Conservation (phyloP, 1,284 basidiomycete species). For the Boletus sp. region DNA sequence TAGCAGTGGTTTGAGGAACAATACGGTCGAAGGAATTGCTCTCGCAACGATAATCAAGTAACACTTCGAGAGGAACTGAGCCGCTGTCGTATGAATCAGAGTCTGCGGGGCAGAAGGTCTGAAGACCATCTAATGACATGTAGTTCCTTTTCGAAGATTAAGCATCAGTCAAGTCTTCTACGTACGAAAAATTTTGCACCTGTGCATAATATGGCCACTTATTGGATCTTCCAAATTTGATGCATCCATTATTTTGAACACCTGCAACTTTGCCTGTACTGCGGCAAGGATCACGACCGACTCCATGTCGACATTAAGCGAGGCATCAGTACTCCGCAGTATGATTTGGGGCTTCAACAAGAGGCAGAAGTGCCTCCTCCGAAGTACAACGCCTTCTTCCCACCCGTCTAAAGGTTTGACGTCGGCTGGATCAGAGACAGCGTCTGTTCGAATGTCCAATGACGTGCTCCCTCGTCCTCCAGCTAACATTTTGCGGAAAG, state of each 20-base stretch:
- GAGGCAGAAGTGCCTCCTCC: conserved; percentile 76
- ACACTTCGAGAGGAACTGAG: conserved; percentile 82
- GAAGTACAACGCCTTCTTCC: conserved; percentile 63
- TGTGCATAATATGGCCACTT: conserved; percentile 81
- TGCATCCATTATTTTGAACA: conserved; percentile 80
- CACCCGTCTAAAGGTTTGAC: conserved; percentile 67
- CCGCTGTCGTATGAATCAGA: conserved; percentile 39
- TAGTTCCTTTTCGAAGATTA: conserved; percentile 54
- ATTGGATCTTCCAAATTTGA: conserved; percentile 79
- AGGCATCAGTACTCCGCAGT: conserved; percentile 49
- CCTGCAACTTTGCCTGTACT: conserved; percentile 77
- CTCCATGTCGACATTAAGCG: conserved; percentile 48
- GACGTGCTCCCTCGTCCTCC: conserved; percentile 47
- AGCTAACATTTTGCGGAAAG: conserved; percentile 57
- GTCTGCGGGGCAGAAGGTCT: conserved; percentile 79
- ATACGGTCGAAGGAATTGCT: conserved; percentile 83
- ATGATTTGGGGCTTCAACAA: conserved; percentile 92
- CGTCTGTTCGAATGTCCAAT: conserved; percentile 38
- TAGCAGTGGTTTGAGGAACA: conserved; percentile 85
- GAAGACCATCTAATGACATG: conserved; percentile 73
- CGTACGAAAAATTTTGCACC: conserved; percentile 43
- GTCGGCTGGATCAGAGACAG: conserved; percentile 27
- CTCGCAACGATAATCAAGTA: conserved; percentile 82
- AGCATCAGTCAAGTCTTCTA: background rate
- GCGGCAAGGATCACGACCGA: conserved; percentile 79